Conservation (phyloP, 192 early-diverging fungal species). For the Pilaira anomala region DNA sequence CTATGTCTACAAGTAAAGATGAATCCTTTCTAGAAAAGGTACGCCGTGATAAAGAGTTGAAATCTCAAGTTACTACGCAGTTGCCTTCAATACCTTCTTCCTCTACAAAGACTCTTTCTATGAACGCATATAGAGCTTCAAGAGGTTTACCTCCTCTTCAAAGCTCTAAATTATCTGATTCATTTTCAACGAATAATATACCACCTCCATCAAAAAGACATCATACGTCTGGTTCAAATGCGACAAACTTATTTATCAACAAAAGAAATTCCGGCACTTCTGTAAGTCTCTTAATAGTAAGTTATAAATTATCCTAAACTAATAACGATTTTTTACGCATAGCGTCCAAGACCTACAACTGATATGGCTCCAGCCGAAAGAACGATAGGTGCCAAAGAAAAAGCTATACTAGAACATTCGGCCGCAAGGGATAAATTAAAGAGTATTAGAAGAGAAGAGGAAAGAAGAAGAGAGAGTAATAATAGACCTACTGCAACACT, state of each 20-base stretch:
- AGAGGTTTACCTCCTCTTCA: neutral
- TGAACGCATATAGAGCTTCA: neutral
- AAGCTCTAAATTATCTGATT: too few relatives aligned
- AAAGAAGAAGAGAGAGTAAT: neutral
- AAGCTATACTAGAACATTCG: neutral
- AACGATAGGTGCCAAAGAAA: neutral
- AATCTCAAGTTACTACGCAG: too few relatives aligned
- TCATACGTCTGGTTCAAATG: neutral
- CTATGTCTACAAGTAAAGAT: too few relatives aligned
- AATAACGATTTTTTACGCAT: too few relatives aligned
- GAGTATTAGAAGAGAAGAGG: neutral
- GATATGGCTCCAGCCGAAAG: too few relatives aligned
- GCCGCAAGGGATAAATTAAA: neutral
- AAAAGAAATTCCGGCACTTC: neutral
- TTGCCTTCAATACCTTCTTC: too few relatives aligned
- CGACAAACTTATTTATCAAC: slow-evolving; percentile 9
- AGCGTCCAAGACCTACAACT: too few relatives aligned
- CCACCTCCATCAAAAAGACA: too few relatives aligned
- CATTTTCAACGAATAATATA: too few relatives aligned
- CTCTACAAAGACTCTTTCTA: neutral
- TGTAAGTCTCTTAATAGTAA: neutral
- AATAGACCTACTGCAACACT: neutral
- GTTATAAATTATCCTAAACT: too few relatives aligned
- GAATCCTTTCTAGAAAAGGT: too few relatives aligned
- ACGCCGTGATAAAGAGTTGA: too few relatives aligned